Evolutionary conservation across 2,329 filamentous ascomycete genomes (phyloP).

Genomic region (Graphilbum fragrans): DNA sequence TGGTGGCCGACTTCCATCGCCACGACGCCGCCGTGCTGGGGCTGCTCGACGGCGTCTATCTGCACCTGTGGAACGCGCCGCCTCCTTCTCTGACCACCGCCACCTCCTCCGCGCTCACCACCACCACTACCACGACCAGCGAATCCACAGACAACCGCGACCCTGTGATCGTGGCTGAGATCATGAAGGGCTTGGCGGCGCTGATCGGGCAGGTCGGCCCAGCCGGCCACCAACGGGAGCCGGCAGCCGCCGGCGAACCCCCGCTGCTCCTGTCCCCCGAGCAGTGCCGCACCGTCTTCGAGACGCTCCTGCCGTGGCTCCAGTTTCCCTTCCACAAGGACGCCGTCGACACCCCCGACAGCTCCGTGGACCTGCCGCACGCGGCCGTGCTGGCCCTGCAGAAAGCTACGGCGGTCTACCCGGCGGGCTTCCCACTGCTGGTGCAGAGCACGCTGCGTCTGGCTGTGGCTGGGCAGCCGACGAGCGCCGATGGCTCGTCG

Average conservation of each 20-base stretch:
- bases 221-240: constrained; percentile 14
- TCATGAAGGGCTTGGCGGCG: constrained; percentile 32
- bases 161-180: constrained; percentile 20
- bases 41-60: constrained; percentile 31
- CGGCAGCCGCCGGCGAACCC: no score
- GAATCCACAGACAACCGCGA: no score
- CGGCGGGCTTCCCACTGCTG: constrained; percentile 4
- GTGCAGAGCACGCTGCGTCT: background rate
- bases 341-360: background rate
- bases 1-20: constrained; percentile 21
- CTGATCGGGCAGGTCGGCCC: constrained; percentile 31
- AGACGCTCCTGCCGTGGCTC: constrained; percentile 7
- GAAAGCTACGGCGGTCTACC: constrained; percentile 5
- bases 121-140: no score
- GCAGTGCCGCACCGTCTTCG: constrained; percentile 13
- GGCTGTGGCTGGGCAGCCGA: background rate
- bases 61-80: constrained; percentile 22
- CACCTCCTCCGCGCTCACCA: no score
- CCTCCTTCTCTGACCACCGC: no score
- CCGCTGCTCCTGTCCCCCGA: constrained; percentile 22
- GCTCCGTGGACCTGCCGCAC: constrained; percentile 5
- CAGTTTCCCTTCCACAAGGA: background rate
- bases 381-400: constrained; percentile 10
- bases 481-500: no score
- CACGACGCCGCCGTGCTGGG: constrained; percentile 26